Conservation (phyloP, 306 rosid genomes). For the Fragaria iinumae region DNA sequence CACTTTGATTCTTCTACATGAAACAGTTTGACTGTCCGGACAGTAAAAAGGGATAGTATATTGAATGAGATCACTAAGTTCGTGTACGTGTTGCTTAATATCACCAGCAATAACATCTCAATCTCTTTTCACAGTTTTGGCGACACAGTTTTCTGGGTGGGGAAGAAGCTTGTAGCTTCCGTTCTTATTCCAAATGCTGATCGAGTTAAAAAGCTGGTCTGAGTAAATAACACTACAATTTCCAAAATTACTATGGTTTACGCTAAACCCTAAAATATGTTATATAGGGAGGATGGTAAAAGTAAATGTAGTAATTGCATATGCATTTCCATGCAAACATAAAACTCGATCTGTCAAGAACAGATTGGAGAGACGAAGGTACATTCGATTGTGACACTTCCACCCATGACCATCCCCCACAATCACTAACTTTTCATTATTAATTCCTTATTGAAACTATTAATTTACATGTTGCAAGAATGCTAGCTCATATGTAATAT, state of each 20-base stretch:
- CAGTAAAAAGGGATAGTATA: not conserved
- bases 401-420: conserved; percentile 71
- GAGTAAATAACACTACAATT: not conserved
- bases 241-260: not conserved
- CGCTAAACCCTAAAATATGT: not conserved
- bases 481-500: not conserved
- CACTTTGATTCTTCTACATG: not conserved
- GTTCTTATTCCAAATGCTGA: not conserved
- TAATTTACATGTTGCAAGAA: conserved; percentile 2
- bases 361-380: conserved; percentile 54
- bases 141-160: not conserved
- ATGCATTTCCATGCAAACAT: conserved; percentile 29
- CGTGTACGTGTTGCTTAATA: conserved; percentile 9
- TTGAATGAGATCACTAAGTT: not conserved
- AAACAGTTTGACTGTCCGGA: conserved; percentile 7
- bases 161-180: conserved; percentile 4
- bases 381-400: conserved; percentile 71
- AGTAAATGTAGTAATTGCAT: not conserved
- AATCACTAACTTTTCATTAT: conserved; percentile 52
- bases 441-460: conserved; percentile 26
- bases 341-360: conserved; percentile 26
- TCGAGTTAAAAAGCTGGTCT: not conserved
- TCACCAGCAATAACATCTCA: not conserved
- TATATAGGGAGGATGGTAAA: not conserved
- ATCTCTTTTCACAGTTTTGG: conserved; percentile 12